Base-by-base conservation (phyloP, 176 grass and related monocot species). In the Hyparrhenia diplandra region DNA sequence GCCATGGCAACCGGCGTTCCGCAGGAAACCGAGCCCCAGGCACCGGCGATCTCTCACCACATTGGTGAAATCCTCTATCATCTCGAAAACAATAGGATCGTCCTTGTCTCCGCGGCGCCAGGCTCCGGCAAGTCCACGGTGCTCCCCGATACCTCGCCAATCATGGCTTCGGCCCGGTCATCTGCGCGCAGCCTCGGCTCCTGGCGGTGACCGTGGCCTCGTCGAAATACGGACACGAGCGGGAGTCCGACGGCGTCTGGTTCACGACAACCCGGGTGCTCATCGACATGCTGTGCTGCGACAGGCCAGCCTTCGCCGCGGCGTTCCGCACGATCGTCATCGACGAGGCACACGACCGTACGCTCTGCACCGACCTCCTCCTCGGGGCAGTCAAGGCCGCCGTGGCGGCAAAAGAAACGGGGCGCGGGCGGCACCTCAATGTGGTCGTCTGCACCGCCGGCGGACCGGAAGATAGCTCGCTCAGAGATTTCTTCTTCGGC, bases 251-350 rank as follows among this genome's bases (percentile, higher is more conserved):
- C 20, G 18, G 35, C 13, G 40, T 78, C 21, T 3, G 2, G 51
- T 85, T 77, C 83, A 85, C 83, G 18, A 85, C 83, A 27, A 85
- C 83, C 13, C 74, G 83, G 37, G 13, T 0, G 64, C 64, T 85
- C 65, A 36, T 70, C 16, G 54, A 78, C 52, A n/a, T 5, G 51
- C 13, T 85, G 52, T 4, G 64, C 74, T 2, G 11, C 74, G 8
- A 6, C 39, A 5, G 13, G 70, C 14, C 51, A 65, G 9, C 62
- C 17, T 36, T 12, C 17, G 62, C 42, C 18, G 46, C 14, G 28
- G 39, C 27, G n/a, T 85, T 35, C 65, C 27, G 64, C 74, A 23
- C 64, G 21, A 2, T 78, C 37, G 65, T 85, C 39, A 10, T 85
- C 74, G 83, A 78, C 54, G 74, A 85, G 83, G 74, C 74, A 29